Base-by-base conservation (phyloP, 805 yeast genomes). In the Spathaspora arborariae region DNA sequence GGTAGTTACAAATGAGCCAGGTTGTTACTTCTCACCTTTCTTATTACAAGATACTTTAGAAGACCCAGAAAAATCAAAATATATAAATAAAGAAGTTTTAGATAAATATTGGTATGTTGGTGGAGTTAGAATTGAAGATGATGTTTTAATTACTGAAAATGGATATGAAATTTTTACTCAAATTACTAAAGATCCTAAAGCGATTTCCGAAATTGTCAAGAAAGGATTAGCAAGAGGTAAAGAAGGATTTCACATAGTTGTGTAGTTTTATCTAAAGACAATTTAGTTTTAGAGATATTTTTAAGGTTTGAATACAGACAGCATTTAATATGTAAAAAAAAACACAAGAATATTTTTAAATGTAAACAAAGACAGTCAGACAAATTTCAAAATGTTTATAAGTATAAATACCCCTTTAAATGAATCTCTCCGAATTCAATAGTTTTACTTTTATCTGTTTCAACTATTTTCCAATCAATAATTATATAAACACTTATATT, bases 41-140 rank as follows among this genome's bases (percentile, higher is more conserved):
- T 72, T 92, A 58, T 70, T 94, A 41, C 81, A 84, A 43, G 81
- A 84, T 26, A 78, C 79, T 8, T 65, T 85, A 55, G 70, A 78
- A 40, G 63, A 63, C 41, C 76, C 76, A 33, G 57, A 60, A 3
- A 79, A 79, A 55, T 51, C 66, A 30, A 80, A 79, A 56, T 86
- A 69, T 63, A 83, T 92, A 47, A 75, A 89, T 57, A 62, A 65
- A 52, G 81, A 79, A 0, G 81, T 85, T 5, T 71, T 92, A 51
- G 82, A 87, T 46, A 82, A 80, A 57, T 92, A 90, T 65, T 80
- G 85, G 84, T 79, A 84, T 54, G 80, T 94, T 47, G 99, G 99
- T n/a, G 99, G 99, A 39, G 97, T 92, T 5, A 81, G 99, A 65
- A 89, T 92, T 47, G 99, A 92, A 66, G 99, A 92, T 62, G 97